These are phyloP conservation scores for Pythium brassicae DNA, from an alignment of 352 stramenopile species.

Conservation along the genomic window DNA sequence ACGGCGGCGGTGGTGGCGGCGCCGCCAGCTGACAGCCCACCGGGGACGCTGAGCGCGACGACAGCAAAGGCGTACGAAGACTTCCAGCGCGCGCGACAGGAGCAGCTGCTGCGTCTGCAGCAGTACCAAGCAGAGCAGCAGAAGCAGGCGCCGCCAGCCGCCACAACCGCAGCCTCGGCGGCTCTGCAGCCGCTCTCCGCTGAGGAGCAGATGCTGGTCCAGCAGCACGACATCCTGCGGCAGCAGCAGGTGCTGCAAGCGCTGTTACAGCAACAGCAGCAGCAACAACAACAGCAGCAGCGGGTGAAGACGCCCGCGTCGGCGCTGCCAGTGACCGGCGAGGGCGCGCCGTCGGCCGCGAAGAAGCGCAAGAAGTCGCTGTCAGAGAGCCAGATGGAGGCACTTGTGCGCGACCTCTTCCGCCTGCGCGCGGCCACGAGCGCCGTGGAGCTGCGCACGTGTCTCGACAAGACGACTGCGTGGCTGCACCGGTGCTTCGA, in stretches of 20 bases:
- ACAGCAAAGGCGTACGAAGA: slow-evolving; percentile 22
- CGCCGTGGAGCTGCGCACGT: slow-evolving; percentile 45
- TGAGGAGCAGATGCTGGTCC: slow-evolving; percentile 28
- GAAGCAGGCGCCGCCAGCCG: neutral
- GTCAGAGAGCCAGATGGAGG: slow-evolving; percentile 57
- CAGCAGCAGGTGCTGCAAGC: slow-evolving; percentile 41
- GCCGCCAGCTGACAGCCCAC: too few relatives aligned
- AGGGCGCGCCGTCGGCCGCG: slow-evolving; percentile 1
- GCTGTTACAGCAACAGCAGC: slow-evolving; percentile 19
- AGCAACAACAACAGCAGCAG: slow-evolving; percentile 16
- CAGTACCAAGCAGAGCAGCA: slow-evolving; percentile 30
- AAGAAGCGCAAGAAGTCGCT: slow-evolving; percentile 43
- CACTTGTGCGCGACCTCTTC: slow-evolving; percentile 47
- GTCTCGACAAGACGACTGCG: slow-evolving; percentile 47
- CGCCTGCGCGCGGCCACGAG: slow-evolving; percentile 39
- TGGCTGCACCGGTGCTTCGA: slow-evolving; percentile 61
- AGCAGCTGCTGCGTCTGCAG: slow-evolving; percentile 29
- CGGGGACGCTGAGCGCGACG: neutral
- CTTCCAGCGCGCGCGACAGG: slow-evolving; percentile 46
- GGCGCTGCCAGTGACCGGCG: neutral
- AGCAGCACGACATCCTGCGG: slow-evolving; percentile 44
- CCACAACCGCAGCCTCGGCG: neutral
- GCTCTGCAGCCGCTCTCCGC: slow-evolving; percentile 13
- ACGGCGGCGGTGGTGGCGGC: too few relatives aligned
- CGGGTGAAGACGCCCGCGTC: slow-evolving; percentile 9